Evolutionary conservation across 208 protist species (phyloP).

Genomic region (Leishmania mexicana): DNA sequence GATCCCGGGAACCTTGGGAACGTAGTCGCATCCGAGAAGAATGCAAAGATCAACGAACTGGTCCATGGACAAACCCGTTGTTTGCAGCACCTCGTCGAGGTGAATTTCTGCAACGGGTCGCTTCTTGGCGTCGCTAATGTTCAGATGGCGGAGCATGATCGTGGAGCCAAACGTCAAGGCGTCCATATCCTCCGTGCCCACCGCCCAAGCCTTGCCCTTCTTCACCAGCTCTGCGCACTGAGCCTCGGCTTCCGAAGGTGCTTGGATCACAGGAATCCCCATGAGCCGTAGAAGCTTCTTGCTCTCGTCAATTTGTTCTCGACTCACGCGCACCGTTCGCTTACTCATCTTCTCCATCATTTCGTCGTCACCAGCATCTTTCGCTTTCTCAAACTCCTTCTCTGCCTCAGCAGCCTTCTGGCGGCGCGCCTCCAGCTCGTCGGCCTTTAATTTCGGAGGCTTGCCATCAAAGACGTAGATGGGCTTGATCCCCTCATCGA

Average conservation of each 20-base stretch:
- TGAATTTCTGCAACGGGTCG: slow-evolving; percentile 96
- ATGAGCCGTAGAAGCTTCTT: slow-evolving; percentile 98
- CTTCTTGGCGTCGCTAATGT: slow-evolving; percentile 95
- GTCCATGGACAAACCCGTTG: slow-evolving; percentile 85
- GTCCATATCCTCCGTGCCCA: slow-evolving; percentile 99
- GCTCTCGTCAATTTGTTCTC: slow-evolving; percentile 98
- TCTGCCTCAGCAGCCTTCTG: slow-evolving; percentile 94
- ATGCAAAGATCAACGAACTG: slow-evolving; percentile 99
- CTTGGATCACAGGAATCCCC: slow-evolving; percentile 98
- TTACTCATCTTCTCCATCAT: slow-evolving; percentile 95
- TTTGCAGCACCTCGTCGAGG: slow-evolving; percentile 83
- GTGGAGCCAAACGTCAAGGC: slow-evolving; percentile 98
- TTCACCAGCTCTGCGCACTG: slow-evolving; percentile 98
- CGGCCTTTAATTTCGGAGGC: slow-evolving; percentile 96
- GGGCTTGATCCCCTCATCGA: slow-evolving; percentile 98
- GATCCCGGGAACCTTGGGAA: slow-evolving; percentile 98
- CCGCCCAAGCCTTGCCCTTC: slow-evolving; percentile 96
- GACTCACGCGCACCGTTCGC: slow-evolving; percentile 93
- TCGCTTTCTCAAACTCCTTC: slow-evolving; percentile 89
- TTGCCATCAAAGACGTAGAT: slow-evolving; percentile 99
- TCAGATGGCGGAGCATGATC: slow-evolving; percentile 97
- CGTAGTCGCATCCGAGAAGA: slow-evolving; percentile 99
- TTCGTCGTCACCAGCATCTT: slow-evolving; percentile 90
- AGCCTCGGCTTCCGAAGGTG: slow-evolving; percentile 98
- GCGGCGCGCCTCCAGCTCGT: slow-evolving; percentile 92